Evolutionary conservation across 768 basidiomycete species (phyloP).

Genomic region (Phaeotremella fagi): DNA sequence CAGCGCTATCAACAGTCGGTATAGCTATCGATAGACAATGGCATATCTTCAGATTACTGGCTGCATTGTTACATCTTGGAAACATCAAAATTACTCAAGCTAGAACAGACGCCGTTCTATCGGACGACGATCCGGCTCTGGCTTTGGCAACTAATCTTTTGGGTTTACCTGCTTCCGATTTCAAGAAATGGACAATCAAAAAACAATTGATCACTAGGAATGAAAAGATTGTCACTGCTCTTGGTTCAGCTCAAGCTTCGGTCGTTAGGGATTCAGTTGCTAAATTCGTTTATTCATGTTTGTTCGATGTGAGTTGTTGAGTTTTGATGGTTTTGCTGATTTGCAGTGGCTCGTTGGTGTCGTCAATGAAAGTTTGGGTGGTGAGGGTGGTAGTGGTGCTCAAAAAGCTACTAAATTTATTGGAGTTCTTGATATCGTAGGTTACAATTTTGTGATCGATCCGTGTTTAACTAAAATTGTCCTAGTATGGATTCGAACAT

Average conservation of each 20-base stretch:
- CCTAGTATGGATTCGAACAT: constrained; percentile 90
- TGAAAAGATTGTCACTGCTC: constrained; percentile 87
- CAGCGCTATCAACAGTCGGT: constrained; percentile 91
- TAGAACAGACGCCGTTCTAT: constrained; percentile 75
- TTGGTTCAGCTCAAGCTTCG: constrained; percentile 81
- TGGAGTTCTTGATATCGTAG: constrained; percentile 84
- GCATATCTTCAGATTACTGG: constrained; percentile 85
- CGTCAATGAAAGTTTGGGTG: constrained; percentile 92
- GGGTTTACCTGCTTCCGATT: constrained; percentile 81
- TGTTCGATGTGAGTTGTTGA: constrained; percentile 64
- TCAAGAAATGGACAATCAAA: constrained; percentile 98
- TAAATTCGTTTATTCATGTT: constrained; percentile 96
- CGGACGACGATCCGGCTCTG: constrained; percentile 75
- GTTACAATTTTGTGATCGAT: not conserved
- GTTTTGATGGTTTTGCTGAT: constrained; percentile 3
- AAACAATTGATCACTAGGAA: constrained; percentile 91
- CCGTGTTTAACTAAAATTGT: not conserved
- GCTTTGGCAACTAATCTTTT: constrained; percentile 79
- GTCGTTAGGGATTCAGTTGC: constrained; percentile 95
- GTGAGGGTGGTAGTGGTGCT: constrained; percentile 88
- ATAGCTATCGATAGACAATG: constrained; percentile 97
- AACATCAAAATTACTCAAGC: constrained; percentile 84
- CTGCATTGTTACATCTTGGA: constrained; percentile 92
- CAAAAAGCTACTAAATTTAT: constrained; percentile 96
- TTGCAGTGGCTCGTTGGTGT: constrained; percentile 81